Conservation (phyloP, 331 rosid genomes). For the Spiraea crenata region DNA sequence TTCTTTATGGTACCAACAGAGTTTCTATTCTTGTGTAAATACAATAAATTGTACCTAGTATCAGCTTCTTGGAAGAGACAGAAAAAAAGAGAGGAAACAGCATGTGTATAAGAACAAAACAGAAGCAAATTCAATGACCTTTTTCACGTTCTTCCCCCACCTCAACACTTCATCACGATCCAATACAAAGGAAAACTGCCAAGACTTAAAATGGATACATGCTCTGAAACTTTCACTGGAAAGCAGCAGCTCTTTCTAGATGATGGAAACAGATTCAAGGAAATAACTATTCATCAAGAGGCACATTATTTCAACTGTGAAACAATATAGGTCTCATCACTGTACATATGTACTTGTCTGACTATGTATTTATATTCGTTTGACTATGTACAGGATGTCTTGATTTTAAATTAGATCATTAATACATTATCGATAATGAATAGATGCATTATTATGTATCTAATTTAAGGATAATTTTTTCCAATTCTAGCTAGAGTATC, state of each 20-base stretch:
- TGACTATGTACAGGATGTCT: too few relatives aligned
- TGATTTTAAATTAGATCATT: too few relatives aligned
- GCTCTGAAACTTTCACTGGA: not conserved
- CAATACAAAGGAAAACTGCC: not conserved
- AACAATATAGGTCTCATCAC: conserved; percentile 1
- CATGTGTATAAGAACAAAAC: not conserved
- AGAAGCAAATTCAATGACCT: conserved; percentile 13
- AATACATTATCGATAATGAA: too few relatives aligned
- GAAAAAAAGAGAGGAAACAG: not conserved
- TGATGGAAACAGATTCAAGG: conserved; percentile 3
- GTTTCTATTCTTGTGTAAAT: not conserved
- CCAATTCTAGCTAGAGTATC: too few relatives aligned
- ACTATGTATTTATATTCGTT: too few relatives aligned
- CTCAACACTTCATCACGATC: not conserved
- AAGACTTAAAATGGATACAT: not conserved
- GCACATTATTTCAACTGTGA: not conserved
- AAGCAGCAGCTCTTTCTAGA: conserved; percentile 2
- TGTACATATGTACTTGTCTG: too few relatives aligned
- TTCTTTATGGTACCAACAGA: not conserved
- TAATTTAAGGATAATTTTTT: too few relatives aligned
- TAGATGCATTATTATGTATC: too few relatives aligned
- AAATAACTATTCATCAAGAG: conserved; percentile 19
- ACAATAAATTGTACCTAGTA: not conserved
- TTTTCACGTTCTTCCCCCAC: not conserved
- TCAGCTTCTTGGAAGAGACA: not conserved